Percentiles rank a stretch among this genome's conserved stretches.
These are phyloP conservation scores for Leccinum aurantiacum DNA, from an alignment of 768 basidiomycete genomes.

Conservation along the genomic window DNA sequence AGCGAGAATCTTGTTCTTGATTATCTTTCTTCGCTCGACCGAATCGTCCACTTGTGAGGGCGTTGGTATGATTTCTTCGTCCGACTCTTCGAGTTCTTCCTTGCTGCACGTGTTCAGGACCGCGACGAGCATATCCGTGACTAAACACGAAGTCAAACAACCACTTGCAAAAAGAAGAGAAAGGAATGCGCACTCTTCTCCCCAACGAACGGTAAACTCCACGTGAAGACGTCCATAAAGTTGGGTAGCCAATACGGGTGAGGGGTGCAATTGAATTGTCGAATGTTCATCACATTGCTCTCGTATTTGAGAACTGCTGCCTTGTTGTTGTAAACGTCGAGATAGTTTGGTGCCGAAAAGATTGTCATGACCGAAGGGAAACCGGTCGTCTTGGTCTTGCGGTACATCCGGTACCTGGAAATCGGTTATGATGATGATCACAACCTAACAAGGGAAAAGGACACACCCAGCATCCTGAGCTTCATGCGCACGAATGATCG, in stretches of 20 bases:
- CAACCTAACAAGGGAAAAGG: neutral
- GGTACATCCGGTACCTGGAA: slow-evolving; percentile 92
- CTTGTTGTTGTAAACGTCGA: slow-evolving; percentile 99
- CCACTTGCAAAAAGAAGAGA: neutral
- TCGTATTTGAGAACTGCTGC: slow-evolving; percentile 99
- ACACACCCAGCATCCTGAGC: slow-evolving; percentile 96
- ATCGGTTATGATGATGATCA: neutral
- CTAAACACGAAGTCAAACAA: slow-evolving; percentile 42
- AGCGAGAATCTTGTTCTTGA: slow-evolving; percentile 98
- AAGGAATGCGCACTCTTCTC: slow-evolving; percentile 73
- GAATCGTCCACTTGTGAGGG: slow-evolving; percentile 44
- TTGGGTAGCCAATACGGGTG: slow-evolving; percentile 99
- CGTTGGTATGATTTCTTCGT: slow-evolving; percentile 44
- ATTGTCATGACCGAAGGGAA: slow-evolving; percentile 99
- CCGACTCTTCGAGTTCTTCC: slow-evolving; percentile 89
- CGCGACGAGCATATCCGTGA: slow-evolving; percentile 98
- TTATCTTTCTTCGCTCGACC: slow-evolving; percentile 79
- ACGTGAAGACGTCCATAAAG: slow-evolving; percentile 99
- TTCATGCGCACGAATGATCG: slow-evolving; percentile 97
- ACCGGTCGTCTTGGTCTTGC: slow-evolving; percentile 96
- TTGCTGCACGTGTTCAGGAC: slow-evolving; percentile 95
- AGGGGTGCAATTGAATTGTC: slow-evolving; percentile 95
- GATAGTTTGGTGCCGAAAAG: slow-evolving; percentile 97
- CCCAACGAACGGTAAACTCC: slow-evolving; percentile 97
- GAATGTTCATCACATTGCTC: slow-evolving; percentile 97